Conservation (phyloP, 768 basidiomycete species). For the Hortiboletus flavorubellus region DNA sequence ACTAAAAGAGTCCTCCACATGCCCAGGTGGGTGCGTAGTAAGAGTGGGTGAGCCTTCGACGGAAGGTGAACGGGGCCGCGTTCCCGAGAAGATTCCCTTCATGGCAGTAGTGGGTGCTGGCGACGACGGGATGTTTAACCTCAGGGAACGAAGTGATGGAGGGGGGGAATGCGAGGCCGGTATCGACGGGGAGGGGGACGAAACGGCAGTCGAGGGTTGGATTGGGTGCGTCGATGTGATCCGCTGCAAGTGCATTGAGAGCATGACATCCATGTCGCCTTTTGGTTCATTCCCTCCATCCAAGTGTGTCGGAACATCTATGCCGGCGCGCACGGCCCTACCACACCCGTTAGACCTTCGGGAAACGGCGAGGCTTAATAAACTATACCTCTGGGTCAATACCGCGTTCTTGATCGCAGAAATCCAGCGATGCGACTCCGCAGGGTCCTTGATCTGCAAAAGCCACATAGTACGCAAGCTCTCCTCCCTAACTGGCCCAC, state of each 20-base stretch:
- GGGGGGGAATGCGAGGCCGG: constrained; percentile 28
- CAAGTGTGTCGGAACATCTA: constrained; percentile 45
- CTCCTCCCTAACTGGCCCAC: constrained; percentile 11
- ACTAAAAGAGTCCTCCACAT: constrained; percentile 54
- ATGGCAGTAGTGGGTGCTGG: constrained; percentile 12
- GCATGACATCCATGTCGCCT: constrained; percentile 82
- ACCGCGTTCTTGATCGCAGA: constrained; percentile 68
- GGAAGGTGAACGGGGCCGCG: constrained; percentile 29
- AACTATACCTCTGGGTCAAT: constrained; percentile 59
- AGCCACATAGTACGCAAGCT: constrained; percentile 44
- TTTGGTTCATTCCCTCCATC: constrained; percentile 55
- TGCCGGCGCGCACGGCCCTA: constrained; percentile 68
- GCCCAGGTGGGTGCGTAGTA: constrained; percentile 32
- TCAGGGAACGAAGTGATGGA: constrained; percentile 28
- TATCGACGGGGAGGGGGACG: constrained; percentile 11
- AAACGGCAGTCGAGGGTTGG: constrained; percentile 8
- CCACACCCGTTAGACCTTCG: neutral
- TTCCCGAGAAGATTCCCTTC: constrained; percentile 24
- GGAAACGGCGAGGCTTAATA: neutral
- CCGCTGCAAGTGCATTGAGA: constrained; percentile 74
- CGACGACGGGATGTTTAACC: constrained; percentile 17
- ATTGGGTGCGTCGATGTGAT: constrained; percentile 34
- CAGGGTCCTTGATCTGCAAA: constrained; percentile 58
- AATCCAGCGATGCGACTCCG: constrained; percentile 75
- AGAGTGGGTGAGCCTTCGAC: constrained; percentile 42